Evolutionary conservation across 2,329 filamentous ascomycete genomes (phyloP).

Genomic region (Tolypocladium capitatum): DNA sequence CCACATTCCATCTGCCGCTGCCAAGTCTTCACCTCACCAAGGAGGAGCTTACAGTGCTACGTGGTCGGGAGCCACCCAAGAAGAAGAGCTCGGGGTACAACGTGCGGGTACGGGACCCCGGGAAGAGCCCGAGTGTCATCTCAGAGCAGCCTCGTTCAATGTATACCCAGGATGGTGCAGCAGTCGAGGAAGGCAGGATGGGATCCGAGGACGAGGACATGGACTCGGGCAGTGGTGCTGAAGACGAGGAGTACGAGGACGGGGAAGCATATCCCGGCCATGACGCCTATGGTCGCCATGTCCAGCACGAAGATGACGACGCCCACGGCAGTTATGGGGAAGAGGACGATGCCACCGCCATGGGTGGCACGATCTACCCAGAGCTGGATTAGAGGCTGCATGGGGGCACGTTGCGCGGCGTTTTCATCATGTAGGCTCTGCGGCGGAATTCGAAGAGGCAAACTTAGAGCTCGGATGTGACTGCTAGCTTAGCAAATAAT

Average conservation of each 20-base stretch:
- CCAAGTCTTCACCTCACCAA: slow-evolving; percentile 22
- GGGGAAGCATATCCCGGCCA: background rate
- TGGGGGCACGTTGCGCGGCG: background rate
- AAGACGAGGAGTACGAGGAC: slow-evolving; percentile 4
- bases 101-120: slow-evolving; percentile 15
- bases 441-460: no score
- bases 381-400: slow-evolving; percentile 6
- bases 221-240: slow-evolving; percentile 10
- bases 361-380: slow-evolving; percentile 4
- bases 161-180: slow-evolving; percentile 8
- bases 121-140: slow-evolving; percentile 7
- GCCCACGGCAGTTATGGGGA: slow-evolving; percentile 9
- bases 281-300: slow-evolving; percentile 12
- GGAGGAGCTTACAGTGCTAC: slow-evolving; percentile 20
- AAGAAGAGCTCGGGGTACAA: slow-evolving; percentile 24
- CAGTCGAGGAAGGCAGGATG: background rate
- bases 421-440: no score
- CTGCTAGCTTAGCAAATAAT: no score
- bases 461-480: no score
- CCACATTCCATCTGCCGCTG: slow-evolving; percentile 19
- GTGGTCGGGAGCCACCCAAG: slow-evolving; percentile 20
- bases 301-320: slow-evolving; percentile 14
- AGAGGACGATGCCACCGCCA: slow-evolving; percentile 3
- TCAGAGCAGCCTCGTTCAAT: slow-evolving; percentile 6
- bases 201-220: slow-evolving; percentile 10